phyloP scores from a whole-genome alignment of 2,329 filamentous ascomycete species.

The Alternaria sp. region DNA sequence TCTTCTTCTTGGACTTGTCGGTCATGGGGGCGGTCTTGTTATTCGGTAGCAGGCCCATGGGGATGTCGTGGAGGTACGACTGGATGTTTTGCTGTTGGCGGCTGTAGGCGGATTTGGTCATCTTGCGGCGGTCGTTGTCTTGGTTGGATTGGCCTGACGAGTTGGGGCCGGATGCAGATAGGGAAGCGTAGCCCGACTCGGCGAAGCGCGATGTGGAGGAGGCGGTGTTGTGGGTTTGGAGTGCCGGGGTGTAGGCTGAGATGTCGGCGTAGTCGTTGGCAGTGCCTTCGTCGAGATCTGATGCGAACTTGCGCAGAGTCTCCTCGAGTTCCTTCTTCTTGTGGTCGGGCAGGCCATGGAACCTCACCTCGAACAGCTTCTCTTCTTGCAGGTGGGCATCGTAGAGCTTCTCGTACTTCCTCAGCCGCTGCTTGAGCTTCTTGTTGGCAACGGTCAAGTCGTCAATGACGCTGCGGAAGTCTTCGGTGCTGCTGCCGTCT shows the following conservation, averaged over 20 bases:
- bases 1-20: conserved; percentile 76
- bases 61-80: conserved; percentile 75
- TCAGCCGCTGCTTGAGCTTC: conserved; percentile 74
- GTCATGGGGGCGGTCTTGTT: conserved; percentile 63
- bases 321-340: conserved; percentile 81
- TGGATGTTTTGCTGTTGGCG: conserved; percentile 63
- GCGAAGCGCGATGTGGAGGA: conserved; percentile 61
- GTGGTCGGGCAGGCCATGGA: conserved; percentile 73
- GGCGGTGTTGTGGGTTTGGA: conserved; percentile 63
- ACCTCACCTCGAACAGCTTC: conserved; percentile 81
- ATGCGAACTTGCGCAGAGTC: conserved; percentile 73
- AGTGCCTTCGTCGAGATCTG: conserved; percentile 60
- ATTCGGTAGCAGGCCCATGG: conserved; percentile 69
- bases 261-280: conserved; percentile 28
- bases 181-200: conserved; percentile 69
- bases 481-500: conserved; percentile 69
- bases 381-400: conserved; percentile 73
- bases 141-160: conserved; percentile 49
- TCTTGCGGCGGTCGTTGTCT: conserved; percentile 34
- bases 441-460: conserved; percentile 87
- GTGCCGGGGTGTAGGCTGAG: conserved; percentile 53
- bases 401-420: conserved; percentile 71
- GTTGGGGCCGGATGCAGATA: conserved; percentile 56
- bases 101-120: conserved; percentile 41
- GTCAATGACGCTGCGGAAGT: conserved; percentile 83